These are phyloP conservation scores for Coelastrella sp. DNA, from an alignment of 139 green algal genomes.

Conservation along the genomic window DNA sequence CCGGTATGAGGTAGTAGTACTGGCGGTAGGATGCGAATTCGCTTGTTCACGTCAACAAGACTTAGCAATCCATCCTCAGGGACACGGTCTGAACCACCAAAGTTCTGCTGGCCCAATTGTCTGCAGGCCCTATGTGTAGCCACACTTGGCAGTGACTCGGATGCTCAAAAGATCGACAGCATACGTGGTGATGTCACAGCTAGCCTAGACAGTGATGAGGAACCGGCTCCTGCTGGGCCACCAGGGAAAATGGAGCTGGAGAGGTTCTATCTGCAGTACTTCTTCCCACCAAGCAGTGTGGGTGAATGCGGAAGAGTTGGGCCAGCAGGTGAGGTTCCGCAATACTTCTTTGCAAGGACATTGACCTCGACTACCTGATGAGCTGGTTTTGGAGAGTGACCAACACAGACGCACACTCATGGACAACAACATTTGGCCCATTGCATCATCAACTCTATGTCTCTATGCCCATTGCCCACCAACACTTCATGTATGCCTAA, in stretches of 20 bases:
- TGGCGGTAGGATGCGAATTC: too few relatives aligned
- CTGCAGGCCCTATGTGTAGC: slow-evolving; percentile 89
- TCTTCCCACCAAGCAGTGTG: slow-evolving; percentile 96
- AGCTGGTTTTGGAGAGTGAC: background rate
- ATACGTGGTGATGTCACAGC: slow-evolving; percentile 49
- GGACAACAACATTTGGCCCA: too few relatives aligned
- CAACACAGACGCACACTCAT: background rate
- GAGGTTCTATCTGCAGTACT: slow-evolving; percentile 99
- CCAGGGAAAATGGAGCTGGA: slow-evolving; percentile 48
- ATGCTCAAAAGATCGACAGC: slow-evolving; percentile 75
- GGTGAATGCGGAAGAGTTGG: slow-evolving; percentile 91
- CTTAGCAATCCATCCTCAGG: background rate
- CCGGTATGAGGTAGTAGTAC: too few relatives aligned
- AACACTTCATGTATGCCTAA: too few relatives aligned
- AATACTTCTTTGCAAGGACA: background rate
- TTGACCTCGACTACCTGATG: too few relatives aligned
- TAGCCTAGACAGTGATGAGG: slow-evolving; percentile 1
- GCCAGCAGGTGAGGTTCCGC: slow-evolving; percentile 46
- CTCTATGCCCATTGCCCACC: too few relatives aligned
- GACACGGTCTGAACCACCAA: background rate
- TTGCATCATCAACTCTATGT: too few relatives aligned
- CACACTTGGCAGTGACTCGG: slow-evolving; percentile 75
- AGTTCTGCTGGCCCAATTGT: too few relatives aligned
- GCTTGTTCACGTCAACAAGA: too few relatives aligned
- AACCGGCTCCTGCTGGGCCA: background rate